These are phyloP conservation scores for Periglandula ipomoeae DNA, from an alignment of 2,329 filamentous ascomycete species.

Conservation along the genomic window DNA sequence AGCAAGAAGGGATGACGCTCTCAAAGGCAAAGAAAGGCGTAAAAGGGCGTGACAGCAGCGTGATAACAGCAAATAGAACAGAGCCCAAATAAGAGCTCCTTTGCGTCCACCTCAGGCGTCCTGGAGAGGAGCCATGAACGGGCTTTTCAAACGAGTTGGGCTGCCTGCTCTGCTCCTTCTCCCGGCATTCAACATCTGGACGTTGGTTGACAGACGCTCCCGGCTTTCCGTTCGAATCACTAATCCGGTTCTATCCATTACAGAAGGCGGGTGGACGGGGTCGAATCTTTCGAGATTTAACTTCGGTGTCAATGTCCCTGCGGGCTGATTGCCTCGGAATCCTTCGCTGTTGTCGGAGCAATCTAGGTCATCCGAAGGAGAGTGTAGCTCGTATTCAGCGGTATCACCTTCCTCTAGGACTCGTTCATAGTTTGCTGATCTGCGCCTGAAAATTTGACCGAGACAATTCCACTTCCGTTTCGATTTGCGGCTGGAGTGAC, in stretches of 20 bases:
- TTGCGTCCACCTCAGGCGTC: conserved; percentile 29
- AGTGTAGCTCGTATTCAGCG: conserved; percentile 68
- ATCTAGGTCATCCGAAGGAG: conserved; percentile 55
- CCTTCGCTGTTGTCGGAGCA: conserved; percentile 53
- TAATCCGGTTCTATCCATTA: conserved; percentile 60
- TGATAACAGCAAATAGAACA: too few species aligned
- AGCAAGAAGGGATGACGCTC: not conserved
- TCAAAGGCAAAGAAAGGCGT: not conserved
- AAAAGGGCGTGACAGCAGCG: not conserved
- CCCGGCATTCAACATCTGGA: conserved; percentile 46
- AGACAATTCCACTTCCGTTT: conserved; percentile 45
- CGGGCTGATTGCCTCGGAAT: conserved; percentile 48
- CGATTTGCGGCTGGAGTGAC: conserved; percentile 24
- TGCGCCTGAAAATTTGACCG: conserved; percentile 57
- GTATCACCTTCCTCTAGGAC: conserved; percentile 74
- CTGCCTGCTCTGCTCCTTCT: conserved; percentile 48
- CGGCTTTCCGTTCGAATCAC: conserved; percentile 78
- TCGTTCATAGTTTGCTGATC: conserved; percentile 60
- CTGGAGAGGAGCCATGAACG: conserved; percentile 40
- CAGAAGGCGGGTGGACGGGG: conserved; percentile 30
- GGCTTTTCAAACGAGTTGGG: conserved; percentile 51
- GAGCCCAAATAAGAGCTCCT: not conserved
- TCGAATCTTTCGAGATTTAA: conserved; percentile 45
- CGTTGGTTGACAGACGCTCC: conserved; percentile 58
- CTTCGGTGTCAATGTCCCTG: conserved; percentile 60